Conservation (phyloP, 768 basidiomycete genomes). For the Cyclocybe aegerita region DNA sequence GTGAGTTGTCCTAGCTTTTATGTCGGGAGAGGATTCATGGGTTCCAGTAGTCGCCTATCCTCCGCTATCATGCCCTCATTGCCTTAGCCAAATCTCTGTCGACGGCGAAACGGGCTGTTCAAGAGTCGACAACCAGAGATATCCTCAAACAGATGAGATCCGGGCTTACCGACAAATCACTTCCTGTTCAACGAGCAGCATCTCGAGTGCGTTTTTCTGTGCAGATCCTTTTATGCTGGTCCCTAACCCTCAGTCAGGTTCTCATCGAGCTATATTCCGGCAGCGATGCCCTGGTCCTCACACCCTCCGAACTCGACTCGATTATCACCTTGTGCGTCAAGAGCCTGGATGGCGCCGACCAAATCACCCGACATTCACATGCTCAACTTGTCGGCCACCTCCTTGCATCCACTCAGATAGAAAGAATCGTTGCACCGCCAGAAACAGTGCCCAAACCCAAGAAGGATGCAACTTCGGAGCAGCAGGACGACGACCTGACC, state of each 20-base stretch:
- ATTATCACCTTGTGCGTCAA: slow-evolving; percentile 68
- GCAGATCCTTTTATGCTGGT: not conserved
- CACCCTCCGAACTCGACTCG: slow-evolving; percentile 73
- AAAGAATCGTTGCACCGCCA: slow-evolving; percentile 44
- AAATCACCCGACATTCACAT: slow-evolving; percentile 76
- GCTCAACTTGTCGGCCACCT: slow-evolving; percentile 82
- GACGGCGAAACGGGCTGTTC: slow-evolving; percentile 80
- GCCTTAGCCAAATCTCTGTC: slow-evolving; percentile 78
- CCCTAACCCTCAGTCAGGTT: slow-evolving; percentile 32
- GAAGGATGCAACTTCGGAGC: slow-evolving; percentile 59
- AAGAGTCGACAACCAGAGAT: slow-evolving; percentile 78
- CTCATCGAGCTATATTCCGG: slow-evolving; percentile 54
- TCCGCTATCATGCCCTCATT: slow-evolving; percentile 78
- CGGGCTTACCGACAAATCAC: slow-evolving; percentile 76
- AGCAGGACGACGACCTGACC: slow-evolving; percentile 55
- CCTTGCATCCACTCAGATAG: slow-evolving; percentile 79
- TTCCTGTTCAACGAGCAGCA: slow-evolving; percentile 83
- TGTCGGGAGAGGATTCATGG: not conserved
- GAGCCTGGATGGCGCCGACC: slow-evolving; percentile 80
- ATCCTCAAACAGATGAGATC: slow-evolving; percentile 80
- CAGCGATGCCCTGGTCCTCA: slow-evolving; percentile 50
- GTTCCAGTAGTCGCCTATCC: slow-evolving; percentile 61
- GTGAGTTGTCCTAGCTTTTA: slow-evolving; percentile 40
- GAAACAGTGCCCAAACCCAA: slow-evolving; percentile 58
- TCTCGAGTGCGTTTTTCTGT: slow-evolving; percentile 55